Evolutionary conservation across 768 basidiomycete genomes (phyloP).

Genomic region (Strobilomyces dryophilus): DNA sequence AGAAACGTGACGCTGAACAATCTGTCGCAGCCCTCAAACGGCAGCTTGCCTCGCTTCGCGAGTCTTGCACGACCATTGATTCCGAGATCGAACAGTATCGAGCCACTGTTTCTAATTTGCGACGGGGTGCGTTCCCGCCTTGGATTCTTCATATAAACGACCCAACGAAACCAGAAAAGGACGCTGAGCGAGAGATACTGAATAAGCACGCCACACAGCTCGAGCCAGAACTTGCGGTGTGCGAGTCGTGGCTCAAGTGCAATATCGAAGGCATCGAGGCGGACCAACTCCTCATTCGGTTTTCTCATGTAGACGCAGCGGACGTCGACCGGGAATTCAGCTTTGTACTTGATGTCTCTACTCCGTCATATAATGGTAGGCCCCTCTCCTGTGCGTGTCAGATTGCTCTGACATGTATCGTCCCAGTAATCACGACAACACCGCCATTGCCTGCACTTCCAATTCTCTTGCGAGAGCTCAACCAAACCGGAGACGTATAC

Average conservation of each 20-base stretch:
- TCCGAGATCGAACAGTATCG: slow-evolving; percentile 72
- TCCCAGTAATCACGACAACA: slow-evolving; percentile 72
- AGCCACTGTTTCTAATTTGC: slow-evolving; percentile 54
- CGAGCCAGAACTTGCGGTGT: slow-evolving; percentile 51
- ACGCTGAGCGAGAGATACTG: slow-evolving; percentile 57
- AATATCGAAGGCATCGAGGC: slow-evolving; percentile 74
- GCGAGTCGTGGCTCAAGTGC: slow-evolving; percentile 57
- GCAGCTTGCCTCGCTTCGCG: slow-evolving; percentile 60
- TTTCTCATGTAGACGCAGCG: slow-evolving; percentile 57
- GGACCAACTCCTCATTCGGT: slow-evolving; percentile 70
- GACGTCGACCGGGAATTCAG: slow-evolving; percentile 63
- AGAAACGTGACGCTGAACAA: slow-evolving; percentile 65
- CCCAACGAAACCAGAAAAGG: slow-evolving; percentile 48
- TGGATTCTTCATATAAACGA: not conserved
- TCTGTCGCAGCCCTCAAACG: slow-evolving; percentile 57
- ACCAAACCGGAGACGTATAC: slow-evolving; percentile 65
- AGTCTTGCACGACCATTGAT: slow-evolving; percentile 55
- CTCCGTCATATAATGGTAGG: slow-evolving; percentile 61
- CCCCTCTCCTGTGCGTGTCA: not conserved
- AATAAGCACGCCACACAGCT: slow-evolving; percentile 48
- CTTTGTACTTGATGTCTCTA: slow-evolving; percentile 72
- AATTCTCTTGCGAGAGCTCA: slow-evolving; percentile 65
- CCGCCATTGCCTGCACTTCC: slow-evolving; percentile 66
- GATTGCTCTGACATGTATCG: not conserved
- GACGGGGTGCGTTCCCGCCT: slow-evolving; percentile 48